A percentile compares a stretch with the other conserved stretches of the same genome.
Conservation (phyloP, 2,329 filamentous ascomycete species). For the Ascochyta rabiei region DNA sequence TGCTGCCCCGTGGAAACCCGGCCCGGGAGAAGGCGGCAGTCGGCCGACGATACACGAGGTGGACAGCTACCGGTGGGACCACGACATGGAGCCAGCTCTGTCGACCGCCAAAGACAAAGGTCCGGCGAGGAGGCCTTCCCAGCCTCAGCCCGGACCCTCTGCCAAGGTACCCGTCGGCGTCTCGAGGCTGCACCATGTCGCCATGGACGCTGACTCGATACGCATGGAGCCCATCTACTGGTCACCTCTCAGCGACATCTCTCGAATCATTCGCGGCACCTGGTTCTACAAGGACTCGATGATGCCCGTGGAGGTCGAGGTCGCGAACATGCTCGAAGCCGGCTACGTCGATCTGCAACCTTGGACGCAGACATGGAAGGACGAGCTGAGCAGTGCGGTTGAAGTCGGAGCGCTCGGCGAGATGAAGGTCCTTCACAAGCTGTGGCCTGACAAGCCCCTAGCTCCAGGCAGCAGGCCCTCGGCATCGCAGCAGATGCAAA, state of each 20-base stretch:
- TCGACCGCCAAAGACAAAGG: conserved; percentile 39
- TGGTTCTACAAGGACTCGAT: conserved; percentile 99
- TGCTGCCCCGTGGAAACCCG: conserved; percentile 29
- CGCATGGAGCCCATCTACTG: conserved; percentile 98
- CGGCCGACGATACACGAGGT: conserved; percentile 48
- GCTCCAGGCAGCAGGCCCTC: conserved; percentile 53
- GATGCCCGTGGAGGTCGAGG: conserved; percentile 81
- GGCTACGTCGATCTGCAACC: conserved; percentile 85
- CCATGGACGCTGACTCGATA: conserved; percentile 65
- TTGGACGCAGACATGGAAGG: conserved; percentile 90
- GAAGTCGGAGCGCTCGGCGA: conserved; percentile 90
- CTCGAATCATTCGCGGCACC: conserved; percentile 80
- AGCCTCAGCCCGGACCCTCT: conserved; percentile 43
- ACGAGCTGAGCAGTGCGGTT: conserved; percentile 87
- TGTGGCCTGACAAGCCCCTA: conserved; percentile 76
- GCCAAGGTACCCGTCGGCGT: conserved; percentile 81
- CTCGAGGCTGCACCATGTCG: conserved; percentile 87
- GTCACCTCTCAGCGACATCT: conserved; percentile 90
- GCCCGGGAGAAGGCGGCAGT: conserved; percentile 31
- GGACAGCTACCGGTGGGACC: conserved; percentile 59
- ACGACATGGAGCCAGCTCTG: conserved; percentile 46
- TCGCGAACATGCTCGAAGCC: conserved; percentile 91
- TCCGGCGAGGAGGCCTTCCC: conserved; percentile 26
- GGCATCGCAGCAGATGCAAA: conserved; percentile 43
- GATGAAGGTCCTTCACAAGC: conserved; percentile 81